Evolutionary conservation across 140 eudicot genomes (phyloP).

Genomic region (Flaveria floridana): DNA sequence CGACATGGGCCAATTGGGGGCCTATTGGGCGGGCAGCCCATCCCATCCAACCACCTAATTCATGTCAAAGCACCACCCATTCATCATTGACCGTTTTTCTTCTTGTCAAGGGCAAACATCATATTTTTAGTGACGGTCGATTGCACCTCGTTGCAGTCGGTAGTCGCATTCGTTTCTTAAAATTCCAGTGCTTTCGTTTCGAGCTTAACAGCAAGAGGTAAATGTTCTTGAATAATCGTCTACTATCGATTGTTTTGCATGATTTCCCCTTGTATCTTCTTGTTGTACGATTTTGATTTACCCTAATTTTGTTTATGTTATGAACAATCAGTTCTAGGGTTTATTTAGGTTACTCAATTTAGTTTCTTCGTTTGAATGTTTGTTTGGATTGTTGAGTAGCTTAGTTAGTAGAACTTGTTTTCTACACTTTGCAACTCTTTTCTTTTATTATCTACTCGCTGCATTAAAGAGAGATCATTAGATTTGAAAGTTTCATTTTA

Average conservation of each 20-base stretch:
- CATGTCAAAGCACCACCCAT: not conserved
- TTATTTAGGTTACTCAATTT: not conserved
- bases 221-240: not conserved
- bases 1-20: not conserved
- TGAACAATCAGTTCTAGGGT: not conserved
- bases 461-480: not conserved
- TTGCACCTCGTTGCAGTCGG: not conserved
- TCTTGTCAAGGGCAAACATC: not conserved
- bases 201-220: not conserved
- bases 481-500: not conserved
- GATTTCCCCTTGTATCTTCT: not conserved
- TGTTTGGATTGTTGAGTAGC: not conserved
- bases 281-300: not conserved
- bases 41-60: not conserved
- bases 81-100: not conserved
- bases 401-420: too few species aligned
- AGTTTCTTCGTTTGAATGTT: not conserved
- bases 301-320: not conserved
- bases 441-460: not conserved
- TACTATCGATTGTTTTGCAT: too few species aligned
- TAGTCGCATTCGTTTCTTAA: not conserved
- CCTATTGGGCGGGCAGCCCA: too few species aligned
- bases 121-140: not conserved
- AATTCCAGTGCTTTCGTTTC: not conserved
- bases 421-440: too few species aligned